Evolutionary conservation across 1,139 yeast species (phyloP).

Genomic region (Suhomyces ambrosiae): DNA sequence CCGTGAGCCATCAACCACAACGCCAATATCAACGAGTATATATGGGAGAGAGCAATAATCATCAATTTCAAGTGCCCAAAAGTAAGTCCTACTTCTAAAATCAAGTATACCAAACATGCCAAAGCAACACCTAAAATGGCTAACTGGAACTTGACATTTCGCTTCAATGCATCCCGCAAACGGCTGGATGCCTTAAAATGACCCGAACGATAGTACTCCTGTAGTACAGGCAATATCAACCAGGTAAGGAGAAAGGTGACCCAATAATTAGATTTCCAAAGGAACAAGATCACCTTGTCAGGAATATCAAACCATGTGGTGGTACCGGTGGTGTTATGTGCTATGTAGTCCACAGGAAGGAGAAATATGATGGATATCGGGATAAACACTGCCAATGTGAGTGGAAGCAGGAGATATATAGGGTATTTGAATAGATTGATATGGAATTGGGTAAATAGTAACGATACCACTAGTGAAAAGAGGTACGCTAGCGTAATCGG

Average conservation of each 20-base stretch:
- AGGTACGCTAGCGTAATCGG: slow-evolving; percentile 31
- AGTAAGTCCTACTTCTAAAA: slow-evolving; percentile 62
- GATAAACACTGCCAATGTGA: slow-evolving; percentile 44
- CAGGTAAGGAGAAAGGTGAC: slow-evolving; percentile 74
- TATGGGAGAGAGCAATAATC: slow-evolving; percentile 75
- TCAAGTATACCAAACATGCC: slow-evolving; percentile 59
- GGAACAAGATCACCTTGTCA: slow-evolving; percentile 48
- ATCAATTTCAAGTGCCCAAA: slow-evolving; percentile 62
- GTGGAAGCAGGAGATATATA: slow-evolving; percentile 33
- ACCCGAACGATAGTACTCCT: slow-evolving; percentile 74
- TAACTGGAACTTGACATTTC: slow-evolving; percentile 63
- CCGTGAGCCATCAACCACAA: slow-evolving; percentile 90
- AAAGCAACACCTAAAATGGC: slow-evolving; percentile 55
- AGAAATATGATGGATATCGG: slow-evolving; percentile 46
- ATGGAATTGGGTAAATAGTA: slow-evolving; percentile 40
- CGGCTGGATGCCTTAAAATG: slow-evolving; percentile 50
- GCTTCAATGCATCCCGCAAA: slow-evolving; percentile 57
- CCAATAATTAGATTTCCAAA: slow-evolving; percentile 85
- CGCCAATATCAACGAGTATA: slow-evolving; percentile 75
- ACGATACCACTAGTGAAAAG: slow-evolving; percentile 30
- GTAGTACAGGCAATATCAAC: slow-evolving; percentile 69
- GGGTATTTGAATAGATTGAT: slow-evolving; percentile 43
- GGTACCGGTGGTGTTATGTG: slow-evolving; percentile 26
- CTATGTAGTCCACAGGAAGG: slow-evolving; percentile 45
- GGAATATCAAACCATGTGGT: slow-evolving; percentile 33